Conservation (phyloP, 1,284 basidiomycete species). For the Xerocomus amazonicus region DNA sequence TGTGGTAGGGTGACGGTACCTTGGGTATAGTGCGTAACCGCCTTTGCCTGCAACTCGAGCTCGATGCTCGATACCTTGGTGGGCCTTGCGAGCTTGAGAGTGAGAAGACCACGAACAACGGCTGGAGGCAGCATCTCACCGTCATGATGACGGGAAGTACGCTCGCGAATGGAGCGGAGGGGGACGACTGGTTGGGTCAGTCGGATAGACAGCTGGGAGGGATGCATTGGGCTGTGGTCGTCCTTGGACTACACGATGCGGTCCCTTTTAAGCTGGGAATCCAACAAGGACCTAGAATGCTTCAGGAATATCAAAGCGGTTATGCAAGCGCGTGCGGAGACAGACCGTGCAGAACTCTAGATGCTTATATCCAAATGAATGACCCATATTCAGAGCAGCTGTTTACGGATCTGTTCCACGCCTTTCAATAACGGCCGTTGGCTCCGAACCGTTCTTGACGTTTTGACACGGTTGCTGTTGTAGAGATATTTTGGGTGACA, state of each 20-base stretch:
- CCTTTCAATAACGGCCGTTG: too few species aligned
- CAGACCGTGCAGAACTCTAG: too few species aligned
- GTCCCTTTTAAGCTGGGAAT: slow-evolving; percentile 1
- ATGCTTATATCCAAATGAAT: too few species aligned
- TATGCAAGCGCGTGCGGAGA: too few species aligned
- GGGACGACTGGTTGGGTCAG: slow-evolving; percentile 84
- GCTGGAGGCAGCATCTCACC: slow-evolving; percentile 61
- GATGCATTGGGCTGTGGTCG: too few species aligned
- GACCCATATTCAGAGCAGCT: too few species aligned
- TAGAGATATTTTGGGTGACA: too few species aligned
- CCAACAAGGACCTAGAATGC: too few species aligned
- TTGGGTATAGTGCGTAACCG: slow-evolving; percentile 75
- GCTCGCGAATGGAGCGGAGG: slow-evolving; percentile 46
- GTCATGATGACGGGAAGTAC: slow-evolving; percentile 42
- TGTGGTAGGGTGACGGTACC: slow-evolving; percentile 43
- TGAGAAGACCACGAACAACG: slow-evolving; percentile 85
- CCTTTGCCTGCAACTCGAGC: slow-evolving; percentile 73
- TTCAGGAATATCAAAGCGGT: too few species aligned
- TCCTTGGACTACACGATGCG: neutral
- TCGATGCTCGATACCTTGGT: slow-evolving; percentile 86
- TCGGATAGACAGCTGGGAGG: slow-evolving; percentile 63
- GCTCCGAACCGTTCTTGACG: too few species aligned
- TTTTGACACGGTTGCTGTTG: too few species aligned
- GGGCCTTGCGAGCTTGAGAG: slow-evolving; percentile 76
- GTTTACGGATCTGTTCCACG: too few species aligned